These are phyloP conservation scores for Lolium multiflorum DNA, from an alignment of 176 grass and related monocot genomes.

Conservation along the genomic window DNA sequence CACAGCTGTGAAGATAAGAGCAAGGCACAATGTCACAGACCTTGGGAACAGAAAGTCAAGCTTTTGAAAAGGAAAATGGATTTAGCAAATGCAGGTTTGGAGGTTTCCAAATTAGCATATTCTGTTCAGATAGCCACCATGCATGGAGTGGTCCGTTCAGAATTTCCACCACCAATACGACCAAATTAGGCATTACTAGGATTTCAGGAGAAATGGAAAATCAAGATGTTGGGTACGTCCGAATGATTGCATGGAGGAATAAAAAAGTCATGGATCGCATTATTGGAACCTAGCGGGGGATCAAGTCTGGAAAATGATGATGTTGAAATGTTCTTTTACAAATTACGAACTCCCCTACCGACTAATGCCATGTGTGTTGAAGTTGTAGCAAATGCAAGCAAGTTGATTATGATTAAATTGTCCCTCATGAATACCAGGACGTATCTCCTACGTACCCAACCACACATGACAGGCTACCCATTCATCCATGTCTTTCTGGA, in stretches of 20 bases:
- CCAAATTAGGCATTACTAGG: not conserved
- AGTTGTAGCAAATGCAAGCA: too few relatives aligned
- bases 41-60: slow-evolving; percentile 40
- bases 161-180: not conserved
- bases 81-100: not conserved
- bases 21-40: slow-evolving; percentile 39
- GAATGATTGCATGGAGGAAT: not conserved
- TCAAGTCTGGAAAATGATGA: not conserved
- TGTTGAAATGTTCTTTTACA: not conserved
- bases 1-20: slow-evolving; percentile 56
- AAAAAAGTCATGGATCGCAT: not conserved
- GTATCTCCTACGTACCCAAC: not conserved
- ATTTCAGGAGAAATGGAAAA: not conserved
- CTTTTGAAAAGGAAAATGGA: slow-evolving; percentile 21
- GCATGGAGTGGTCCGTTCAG: not conserved
- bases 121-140: not conserved
- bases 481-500: not conserved
- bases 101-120: not conserved
- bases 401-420: not conserved
- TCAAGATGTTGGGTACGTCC: not conserved
- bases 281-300: not conserved
- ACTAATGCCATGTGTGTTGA: not conserved
- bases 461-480: not conserved
- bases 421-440: not conserved
- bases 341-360: not conserved